Evolutionary conservation across 2,329 filamentous ascomycete species (phyloP).

Genomic region (Phialophora chinensis): DNA sequence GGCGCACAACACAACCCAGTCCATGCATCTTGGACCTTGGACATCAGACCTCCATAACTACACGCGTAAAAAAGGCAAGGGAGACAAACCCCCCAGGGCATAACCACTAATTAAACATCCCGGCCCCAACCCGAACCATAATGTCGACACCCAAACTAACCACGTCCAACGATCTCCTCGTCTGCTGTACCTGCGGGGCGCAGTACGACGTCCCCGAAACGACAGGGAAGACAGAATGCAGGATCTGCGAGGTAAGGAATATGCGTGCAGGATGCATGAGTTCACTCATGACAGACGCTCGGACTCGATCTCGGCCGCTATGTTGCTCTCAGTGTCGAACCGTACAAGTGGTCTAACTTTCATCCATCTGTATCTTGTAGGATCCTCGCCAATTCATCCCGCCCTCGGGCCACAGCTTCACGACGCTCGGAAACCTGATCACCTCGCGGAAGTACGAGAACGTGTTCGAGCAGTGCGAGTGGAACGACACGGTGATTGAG

Average conservation of each 20-base stretch:
- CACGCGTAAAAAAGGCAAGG: no score
- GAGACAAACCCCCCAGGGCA: no score
- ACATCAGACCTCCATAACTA: no score
- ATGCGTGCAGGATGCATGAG: not conserved
- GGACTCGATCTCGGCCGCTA: not conserved
- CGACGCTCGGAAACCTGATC: slow-evolving; percentile 63
- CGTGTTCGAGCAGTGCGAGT: slow-evolving; percentile 32
- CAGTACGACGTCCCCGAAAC: slow-evolving; percentile 37
- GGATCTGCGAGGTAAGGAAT: slow-evolving; percentile 34
- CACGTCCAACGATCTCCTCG: slow-evolving; percentile 35
- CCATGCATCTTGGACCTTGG: no score
- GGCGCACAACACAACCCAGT: no score
- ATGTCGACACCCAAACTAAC: slow-evolving; percentile 26
- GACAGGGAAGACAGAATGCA: slow-evolving; percentile 31
- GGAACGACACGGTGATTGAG: slow-evolving; percentile 32
- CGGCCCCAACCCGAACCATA: not conserved
- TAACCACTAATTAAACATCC: no score
- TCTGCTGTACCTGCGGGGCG: slow-evolving; percentile 40
- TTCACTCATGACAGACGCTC: no score
- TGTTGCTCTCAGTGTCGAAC: no score
- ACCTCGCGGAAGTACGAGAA: slow-evolving; percentile 26
- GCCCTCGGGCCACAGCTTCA: slow-evolving; percentile 35
- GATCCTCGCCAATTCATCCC: slow-evolving; percentile 40
- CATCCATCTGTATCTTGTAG: slow-evolving; percentile 16
- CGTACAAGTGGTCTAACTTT: not conserved